Evolutionary conservation across 352 stramenopile species (phyloP), one percentile per base, ranked within the genome.

Genomic region (Elongisporangium anandrum): DNA sequence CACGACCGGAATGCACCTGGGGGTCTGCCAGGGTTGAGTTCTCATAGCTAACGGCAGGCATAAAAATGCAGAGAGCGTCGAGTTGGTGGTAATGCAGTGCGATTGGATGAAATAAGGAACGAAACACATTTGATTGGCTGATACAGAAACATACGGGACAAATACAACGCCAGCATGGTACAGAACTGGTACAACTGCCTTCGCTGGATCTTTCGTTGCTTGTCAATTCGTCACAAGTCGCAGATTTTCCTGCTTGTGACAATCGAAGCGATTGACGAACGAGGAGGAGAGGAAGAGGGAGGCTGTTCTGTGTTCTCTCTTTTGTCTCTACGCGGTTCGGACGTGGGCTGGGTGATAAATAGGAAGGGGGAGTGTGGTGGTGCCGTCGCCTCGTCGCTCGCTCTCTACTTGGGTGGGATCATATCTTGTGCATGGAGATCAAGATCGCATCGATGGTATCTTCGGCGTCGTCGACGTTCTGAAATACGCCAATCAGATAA

Each of bases 401-500:
- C 49, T 69, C 53, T 54, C 21, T 66, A 39, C 50, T 64, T 53
- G 21, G 19, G 19, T 29, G 29, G 29, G 9, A 41, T 41, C 29
- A 41, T 41, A 41, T 41, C 19, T 81, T 68, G 57, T 90, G 72
- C 16, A 64, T 63, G n/a, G 76, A 74, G 45, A 72, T 67, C 50
- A 89, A 66, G 52, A 91, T 78, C 26, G 66, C 57, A 50, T 88
- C 81, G 49, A 91, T 85, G 41, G 68, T 74, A 49, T 73, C 64
- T 50, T 79, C 79, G 17, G 81, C 75, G 53, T 82, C 75, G 23
- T 87, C 75, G 23, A 88, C 77, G 57, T 91, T 79, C 64, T 88
- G 78, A 61, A 91, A 91, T 8, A 79, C 81, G 52, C 76, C 73
- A 22, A 85, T 72, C 48, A 91, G 69, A 63, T 91, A 91, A 65